Percentiles rank a stretch among this genome's conserved stretches.
These are phyloP conservation scores for Scheffersomyces stambukii DNA, from an alignment of 1,139 yeast species.

Conservation along the genomic window DNA sequence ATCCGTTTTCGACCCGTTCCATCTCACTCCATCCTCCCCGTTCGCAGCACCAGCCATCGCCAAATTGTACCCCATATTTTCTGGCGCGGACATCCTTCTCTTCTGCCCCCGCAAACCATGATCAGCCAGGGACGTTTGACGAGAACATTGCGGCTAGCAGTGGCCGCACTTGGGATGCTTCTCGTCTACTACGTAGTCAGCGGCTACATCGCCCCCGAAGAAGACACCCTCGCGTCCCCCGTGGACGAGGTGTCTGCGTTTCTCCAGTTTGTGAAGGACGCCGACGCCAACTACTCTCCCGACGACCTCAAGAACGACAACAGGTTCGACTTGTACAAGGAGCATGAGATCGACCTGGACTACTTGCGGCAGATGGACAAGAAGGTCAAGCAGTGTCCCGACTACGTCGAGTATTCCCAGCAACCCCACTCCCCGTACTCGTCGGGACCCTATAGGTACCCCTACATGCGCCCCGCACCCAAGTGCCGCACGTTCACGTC, in stretches of 20 bases:
- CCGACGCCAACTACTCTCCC: background rate
- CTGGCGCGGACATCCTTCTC: too few relatives aligned
- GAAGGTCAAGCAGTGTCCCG: conserved; percentile 28
- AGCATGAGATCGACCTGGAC: conserved; percentile 4
- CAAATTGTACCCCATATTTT: too few relatives aligned
- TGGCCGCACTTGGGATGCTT: too few relatives aligned
- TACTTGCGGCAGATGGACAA: conserved; percentile 16
- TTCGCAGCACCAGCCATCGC: too few relatives aligned
- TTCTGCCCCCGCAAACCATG: too few relatives aligned
- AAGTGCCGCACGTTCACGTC: conserved; percentile 73
- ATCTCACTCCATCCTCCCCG: too few relatives aligned
- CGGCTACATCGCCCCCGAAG: too few relatives aligned
- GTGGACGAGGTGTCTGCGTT: conserved; percentile 4
- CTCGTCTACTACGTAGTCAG: too few relatives aligned
- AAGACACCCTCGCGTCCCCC: background rate
- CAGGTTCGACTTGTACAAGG: background rate
- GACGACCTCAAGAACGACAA: conserved; percentile 4
- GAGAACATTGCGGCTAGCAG: too few relatives aligned
- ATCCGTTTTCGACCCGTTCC: too few relatives aligned
- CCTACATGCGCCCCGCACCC: conserved; percentile 72
- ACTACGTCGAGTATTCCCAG: conserved; percentile 40
- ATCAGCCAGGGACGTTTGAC: too few relatives aligned
- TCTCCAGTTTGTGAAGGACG: background rate
- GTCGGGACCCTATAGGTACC: conserved; percentile 45
- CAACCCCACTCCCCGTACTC: conserved; percentile 47